These are phyloP conservation scores for Fusarium sp. DNA, from an alignment of 2,329 filamentous ascomycete species.

Conservation along the genomic window DNA sequence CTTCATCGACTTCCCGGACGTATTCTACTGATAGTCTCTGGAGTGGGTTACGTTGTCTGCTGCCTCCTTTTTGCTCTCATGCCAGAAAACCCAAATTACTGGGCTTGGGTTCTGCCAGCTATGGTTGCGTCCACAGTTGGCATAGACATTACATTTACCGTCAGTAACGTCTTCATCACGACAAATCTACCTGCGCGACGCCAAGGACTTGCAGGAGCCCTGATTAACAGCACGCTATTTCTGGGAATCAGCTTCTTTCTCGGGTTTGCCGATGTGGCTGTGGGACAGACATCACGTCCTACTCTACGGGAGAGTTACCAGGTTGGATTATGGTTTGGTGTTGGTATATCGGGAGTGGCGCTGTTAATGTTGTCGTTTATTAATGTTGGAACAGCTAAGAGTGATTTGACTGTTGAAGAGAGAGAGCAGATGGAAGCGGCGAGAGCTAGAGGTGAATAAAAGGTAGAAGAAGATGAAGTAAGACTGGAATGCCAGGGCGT, in stretches of 20 bases:
- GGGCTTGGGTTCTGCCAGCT: slow-evolving; percentile 12
- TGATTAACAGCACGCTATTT: not conserved
- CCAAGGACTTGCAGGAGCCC: slow-evolving; percentile 1
- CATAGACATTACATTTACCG: slow-evolving; percentile 1
- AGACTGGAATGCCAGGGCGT: not conserved
- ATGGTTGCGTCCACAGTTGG: slow-evolving; percentile 1
- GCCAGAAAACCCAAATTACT: not conserved
- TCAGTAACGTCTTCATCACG: slow-evolving; percentile 6
- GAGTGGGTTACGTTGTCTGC: not conserved
- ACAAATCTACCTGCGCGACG: slow-evolving; percentile 2
- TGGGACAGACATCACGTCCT: not conserved
- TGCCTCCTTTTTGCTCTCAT: slow-evolving; percentile 8
- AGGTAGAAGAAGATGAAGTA: not conserved
- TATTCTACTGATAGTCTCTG: slow-evolving; percentile 12
- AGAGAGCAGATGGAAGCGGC: not conserved
- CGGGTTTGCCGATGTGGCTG: not conserved
- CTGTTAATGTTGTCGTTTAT: not conserved
- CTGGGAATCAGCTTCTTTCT: slow-evolving; percentile 8
- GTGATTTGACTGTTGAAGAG: slow-evolving; percentile 8
- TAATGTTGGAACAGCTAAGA: slow-evolving; percentile 1
- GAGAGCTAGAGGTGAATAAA: not conserved
- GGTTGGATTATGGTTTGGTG: slow-evolving; percentile 6
- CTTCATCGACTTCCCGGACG: slow-evolving; percentile 4
- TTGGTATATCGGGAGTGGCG: not conserved
- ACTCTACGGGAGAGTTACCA: slow-evolving; percentile 2